Evolutionary conservation across 2,329 filamentous ascomycete species (phyloP).

Genomic region (Cephalotrichum gorgonifer): DNA sequence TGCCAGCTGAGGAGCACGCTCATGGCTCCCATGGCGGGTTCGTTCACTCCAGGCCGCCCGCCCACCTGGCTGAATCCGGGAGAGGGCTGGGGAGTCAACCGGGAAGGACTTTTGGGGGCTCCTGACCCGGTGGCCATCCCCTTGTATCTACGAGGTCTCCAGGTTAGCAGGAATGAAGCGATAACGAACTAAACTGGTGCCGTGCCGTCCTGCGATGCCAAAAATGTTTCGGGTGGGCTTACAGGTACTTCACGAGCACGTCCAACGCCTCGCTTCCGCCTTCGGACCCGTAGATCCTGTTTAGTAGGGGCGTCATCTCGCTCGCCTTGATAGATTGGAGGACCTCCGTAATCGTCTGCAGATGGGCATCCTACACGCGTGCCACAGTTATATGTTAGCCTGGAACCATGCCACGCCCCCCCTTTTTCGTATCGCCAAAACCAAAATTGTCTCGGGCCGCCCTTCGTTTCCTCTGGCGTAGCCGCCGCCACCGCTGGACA

Average conservation of each 20-base stretch:
- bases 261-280: slow-evolving; percentile 81
- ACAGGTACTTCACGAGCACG: slow-evolving; percentile 97
- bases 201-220: background rate
- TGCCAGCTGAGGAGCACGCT: slow-evolving; percentile 97
- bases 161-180: background rate
- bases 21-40: slow-evolving; percentile 79
- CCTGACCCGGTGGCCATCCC: slow-evolving; percentile 58
- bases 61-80: slow-evolving; percentile 74
- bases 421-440: background rate
- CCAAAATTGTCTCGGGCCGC: no score
- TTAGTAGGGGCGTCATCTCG: slow-evolving; percentile 85
- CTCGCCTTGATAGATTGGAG: slow-evolving; percentile 92
- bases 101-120: slow-evolving; percentile 30
- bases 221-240: slow-evolving; percentile 28
- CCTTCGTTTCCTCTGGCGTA: background rate
- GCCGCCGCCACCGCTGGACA: background rate
- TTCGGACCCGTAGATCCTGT: slow-evolving; percentile 66
- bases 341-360: slow-evolving; percentile 84
- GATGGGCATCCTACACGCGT: slow-evolving; percentile 60
- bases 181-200: no score
- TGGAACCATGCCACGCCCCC: background rate
- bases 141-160: slow-evolving; percentile 60
- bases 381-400: background rate
- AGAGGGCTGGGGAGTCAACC: slow-evolving; percentile 63
- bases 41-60: slow-evolving; percentile 41